Base-by-base conservation (phyloP, 2,329 filamentous ascomycete species). In the Colletotrichum spinosum region DNA sequence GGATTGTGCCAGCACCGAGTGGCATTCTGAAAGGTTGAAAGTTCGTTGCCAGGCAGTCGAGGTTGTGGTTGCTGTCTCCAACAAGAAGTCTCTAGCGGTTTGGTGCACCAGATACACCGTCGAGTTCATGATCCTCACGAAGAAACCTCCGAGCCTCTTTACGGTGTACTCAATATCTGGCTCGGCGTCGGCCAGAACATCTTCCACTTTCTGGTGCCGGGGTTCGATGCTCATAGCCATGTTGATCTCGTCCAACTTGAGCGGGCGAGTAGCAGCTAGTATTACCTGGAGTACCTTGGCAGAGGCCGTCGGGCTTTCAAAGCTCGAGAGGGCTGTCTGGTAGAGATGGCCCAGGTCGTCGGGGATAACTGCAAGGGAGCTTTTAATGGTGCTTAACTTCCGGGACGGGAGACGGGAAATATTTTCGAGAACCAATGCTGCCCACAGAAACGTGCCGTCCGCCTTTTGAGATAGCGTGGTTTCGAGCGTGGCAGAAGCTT, bases 101-200 rank as follows among this genome's bases (percentile, higher is more conserved):
- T 66, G 45, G 7, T 66, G 63, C 5, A 66, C 57, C 2, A 66
- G 53, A 11, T 41, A 25, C 1, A 62, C 63, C 2, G 41, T 57
- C 3, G 48, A 61, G 49, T 62, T 37, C 11, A 52, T 61, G 12
- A 66, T 50, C 6, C 63, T 38, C 6, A 66, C 42, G 25, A 66
- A 66, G 8, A 61, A 66, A 6, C 63, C 63, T 3, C 63, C 63
- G 2, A 66, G 11, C 8, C 38, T 12, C n/a, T 66, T 66, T 39
- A 66, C 51, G 0, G 63, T 66, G 13, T 60, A 66, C 2, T 61
- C 63, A 2, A 51, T 15, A 33, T 57, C 17, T 1, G 63, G 63
- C 11, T 66, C 63, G 2, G 54, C 13, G 25, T 66, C 63, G 3
- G 1, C 3, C 10, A 56, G 15, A 0, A 66, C 52, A 2, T n/a